Base-by-base conservation (phyloP, 2,329 filamentous ascomycete species). In the Diaporthe helianthi region DNA sequence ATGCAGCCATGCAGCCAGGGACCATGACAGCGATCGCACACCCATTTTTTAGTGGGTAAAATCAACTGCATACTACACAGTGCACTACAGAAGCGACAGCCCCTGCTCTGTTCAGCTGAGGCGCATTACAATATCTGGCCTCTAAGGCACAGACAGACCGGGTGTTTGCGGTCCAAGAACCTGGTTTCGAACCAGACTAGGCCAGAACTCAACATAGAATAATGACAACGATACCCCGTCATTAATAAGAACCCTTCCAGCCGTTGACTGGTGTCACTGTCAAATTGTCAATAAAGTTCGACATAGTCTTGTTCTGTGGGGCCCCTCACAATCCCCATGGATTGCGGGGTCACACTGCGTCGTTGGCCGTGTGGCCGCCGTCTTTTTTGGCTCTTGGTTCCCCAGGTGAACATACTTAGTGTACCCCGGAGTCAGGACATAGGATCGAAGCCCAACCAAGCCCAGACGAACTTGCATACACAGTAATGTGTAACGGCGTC, bases 331-430 rank as follows among this genome's bases (percentile, higher is more conserved):
- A 47, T 44, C 58, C 58, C 58, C 29, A 63, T 44, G 24, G 55
- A 49, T 63, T 63, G 58, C 58, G 58, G 58, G 58, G 58, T 36
- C 58, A 33, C 58, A 61, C 58, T 47, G 58, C 41, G 41, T 61
- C 41, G 41, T 47, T 61, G 13, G 58, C 41, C 36, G 13, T 38
- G 36, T 38, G 36, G 36, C 36, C 44, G 36, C 36, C 44, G 44
- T 47, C 41, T 49, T 63, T 63, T 63, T 63, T 49, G 26, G 49
- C 29, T 63, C 49, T 63, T 33, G 24, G 17, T 7, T 24, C 12
- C 24, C 47, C 29, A n/a, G n/a, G n/a, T 49, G 17, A 15, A 24
- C 22, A 4, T 31, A 49, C 41, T n/a, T n/a, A n/a, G n/a, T n/a
- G n/a, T n/a, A n/a, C 58, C 44, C 58, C n/a, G n/a, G n/a, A n/a